Percentiles rank a stretch among this genome's conserved stretches.
Evolutionary conservation across 768 basidiomycete genomes (phyloP).

Genomic region (Lentinus tigrinus): DNA sequence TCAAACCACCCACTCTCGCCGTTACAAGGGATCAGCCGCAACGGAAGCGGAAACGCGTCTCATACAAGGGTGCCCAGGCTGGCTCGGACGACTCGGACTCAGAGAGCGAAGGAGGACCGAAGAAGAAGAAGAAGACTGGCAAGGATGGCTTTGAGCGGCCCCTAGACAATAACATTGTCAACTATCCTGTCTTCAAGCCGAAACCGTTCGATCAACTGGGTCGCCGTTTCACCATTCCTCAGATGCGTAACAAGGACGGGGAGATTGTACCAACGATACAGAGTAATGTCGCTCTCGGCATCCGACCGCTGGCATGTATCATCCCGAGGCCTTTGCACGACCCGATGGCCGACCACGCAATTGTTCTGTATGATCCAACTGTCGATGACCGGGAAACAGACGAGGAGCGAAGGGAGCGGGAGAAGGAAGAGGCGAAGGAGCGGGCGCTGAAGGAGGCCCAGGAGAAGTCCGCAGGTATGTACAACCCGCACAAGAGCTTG

Average conservation of each 20-base stretch:
- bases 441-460: slow-evolving; percentile 61
- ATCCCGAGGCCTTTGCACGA: slow-evolving; percentile 93
- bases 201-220: slow-evolving; percentile 67
- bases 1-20: slow-evolving; percentile 66
- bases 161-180: slow-evolving; percentile 53
- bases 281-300: slow-evolving; percentile 79
- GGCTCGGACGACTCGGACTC: slow-evolving; percentile 53
- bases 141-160: slow-evolving; percentile 61
- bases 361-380: slow-evolving; percentile 96
- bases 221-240: slow-evolving; percentile 81
- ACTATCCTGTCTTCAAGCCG: slow-evolving; percentile 77
- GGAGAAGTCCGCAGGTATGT: slow-evolving; percentile 72
- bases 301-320: slow-evolving; percentile 75
- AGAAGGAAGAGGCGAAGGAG: slow-evolving; percentile 70
- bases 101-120: slow-evolving; percentile 47
- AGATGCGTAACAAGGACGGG: slow-evolving; percentile 72
- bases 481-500: slow-evolving; percentile 91
- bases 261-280: slow-evolving; percentile 51
- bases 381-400: slow-evolving; percentile 91
- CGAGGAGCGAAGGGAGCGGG: slow-evolving; percentile 73
- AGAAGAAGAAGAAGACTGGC: slow-evolving; percentile 66
- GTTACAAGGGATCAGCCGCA: slow-evolving; percentile 59
- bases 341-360: slow-evolving; percentile 97
- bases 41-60: slow-evolving; percentile 85
- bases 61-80: slow-evolving; percentile 71